Percentiles rank a stretch among this genome's conserved stretches.
phyloP scores from a whole-genome alignment of 768 basidiomycete species.

The Pleurotus pulmonarius region DNA sequence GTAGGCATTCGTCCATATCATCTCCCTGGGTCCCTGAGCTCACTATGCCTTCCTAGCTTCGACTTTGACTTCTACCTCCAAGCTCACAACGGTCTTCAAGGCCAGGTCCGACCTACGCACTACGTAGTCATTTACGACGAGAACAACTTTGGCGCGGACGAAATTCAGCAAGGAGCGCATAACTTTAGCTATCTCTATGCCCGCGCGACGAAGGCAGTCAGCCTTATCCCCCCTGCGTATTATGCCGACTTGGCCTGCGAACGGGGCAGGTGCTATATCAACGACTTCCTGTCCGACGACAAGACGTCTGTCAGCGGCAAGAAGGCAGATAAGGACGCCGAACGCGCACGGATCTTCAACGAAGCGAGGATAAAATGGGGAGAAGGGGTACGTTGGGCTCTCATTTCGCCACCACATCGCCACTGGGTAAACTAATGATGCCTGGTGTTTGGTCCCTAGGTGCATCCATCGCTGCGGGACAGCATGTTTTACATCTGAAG shows the following conservation, averaged over 20 bases:
- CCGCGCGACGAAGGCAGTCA: conserved; percentile 81
- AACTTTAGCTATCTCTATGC: conserved; percentile 72
- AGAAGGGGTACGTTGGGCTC: conserved; percentile 35
- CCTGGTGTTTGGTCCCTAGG: conserved; percentile 18
- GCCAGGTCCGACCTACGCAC: conserved; percentile 69
- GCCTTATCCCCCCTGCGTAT: conserved; percentile 75
- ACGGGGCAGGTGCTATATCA: conserved; percentile 71
- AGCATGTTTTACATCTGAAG: conserved; percentile 75
- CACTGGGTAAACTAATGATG: no score
- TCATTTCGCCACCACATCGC: no score
- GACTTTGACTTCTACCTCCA: conserved; percentile 69
- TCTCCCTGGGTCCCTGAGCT: background rate
- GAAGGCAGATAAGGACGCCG: conserved; percentile 33
- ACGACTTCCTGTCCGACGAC: conserved; percentile 59
- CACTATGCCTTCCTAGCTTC: conserved; percentile 33
- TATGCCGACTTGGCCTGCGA: conserved; percentile 84
- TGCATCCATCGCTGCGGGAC: conserved; percentile 53
- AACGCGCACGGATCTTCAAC: conserved; percentile 33
- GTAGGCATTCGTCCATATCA: conserved; percentile 28
- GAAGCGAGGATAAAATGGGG: conserved; percentile 51
- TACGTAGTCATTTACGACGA: conserved; percentile 83
- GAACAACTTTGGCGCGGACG: conserved; percentile 61
- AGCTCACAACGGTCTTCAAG: conserved; percentile 73
- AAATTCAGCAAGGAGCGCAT: conserved; percentile 71
- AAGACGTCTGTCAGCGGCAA: conserved; percentile 33